These are phyloP conservation scores for Saccharomyces paradoxus DNA, from an alignment of 805 yeast genomes.

Conservation along the genomic window DNA sequence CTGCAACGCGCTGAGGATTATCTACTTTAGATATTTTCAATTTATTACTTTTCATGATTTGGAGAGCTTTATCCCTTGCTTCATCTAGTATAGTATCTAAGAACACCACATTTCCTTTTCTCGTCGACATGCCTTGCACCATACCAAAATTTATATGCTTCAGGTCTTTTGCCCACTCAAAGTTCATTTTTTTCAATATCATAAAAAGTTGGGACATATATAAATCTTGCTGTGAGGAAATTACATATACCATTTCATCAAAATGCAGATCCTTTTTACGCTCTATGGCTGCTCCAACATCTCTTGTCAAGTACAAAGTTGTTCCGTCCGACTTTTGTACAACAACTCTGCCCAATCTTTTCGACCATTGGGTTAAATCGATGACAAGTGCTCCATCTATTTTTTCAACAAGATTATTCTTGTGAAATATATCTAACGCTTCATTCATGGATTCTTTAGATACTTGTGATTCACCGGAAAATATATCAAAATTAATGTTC, in stretches of 20 bases:
- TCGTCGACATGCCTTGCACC: constrained; percentile 97
- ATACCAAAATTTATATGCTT: constrained; percentile 90
- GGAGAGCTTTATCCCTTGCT: constrained; percentile 89
- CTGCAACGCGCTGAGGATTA: constrained; percentile 91
- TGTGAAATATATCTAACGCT: constrained; percentile 55
- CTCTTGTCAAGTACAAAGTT: constrained; percentile 87
- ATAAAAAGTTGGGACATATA: constrained; percentile 92
- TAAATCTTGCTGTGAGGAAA: constrained; percentile 93
- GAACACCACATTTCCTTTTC: constrained; percentile 98
- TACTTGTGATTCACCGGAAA: constrained; percentile 95
- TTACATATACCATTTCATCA: constrained; percentile 93
- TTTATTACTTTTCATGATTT: constrained; percentile 89
- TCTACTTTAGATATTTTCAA: constrained; percentile 86
- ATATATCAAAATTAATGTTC: constrained; percentile 78
- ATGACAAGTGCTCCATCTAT: constrained; percentile 88
- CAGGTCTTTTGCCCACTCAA: constrained; percentile 74
- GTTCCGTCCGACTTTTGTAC: constrained; percentile 95
- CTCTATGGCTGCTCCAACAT: constrained; percentile 90
- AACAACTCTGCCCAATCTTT: constrained; percentile 86
- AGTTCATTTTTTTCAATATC: constrained; percentile 83
- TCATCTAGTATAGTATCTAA: constrained; percentile 88
- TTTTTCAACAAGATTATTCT: constrained; percentile 64
- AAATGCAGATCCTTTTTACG: constrained; percentile 78
- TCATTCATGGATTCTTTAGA: constrained; percentile 59
- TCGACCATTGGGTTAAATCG: constrained; percentile 75